Evolutionary conservation across 2,329 filamentous ascomycete species (phyloP), one percentile per base, ranked within the genome.

Genomic region (Xylaria sp.): DNA sequence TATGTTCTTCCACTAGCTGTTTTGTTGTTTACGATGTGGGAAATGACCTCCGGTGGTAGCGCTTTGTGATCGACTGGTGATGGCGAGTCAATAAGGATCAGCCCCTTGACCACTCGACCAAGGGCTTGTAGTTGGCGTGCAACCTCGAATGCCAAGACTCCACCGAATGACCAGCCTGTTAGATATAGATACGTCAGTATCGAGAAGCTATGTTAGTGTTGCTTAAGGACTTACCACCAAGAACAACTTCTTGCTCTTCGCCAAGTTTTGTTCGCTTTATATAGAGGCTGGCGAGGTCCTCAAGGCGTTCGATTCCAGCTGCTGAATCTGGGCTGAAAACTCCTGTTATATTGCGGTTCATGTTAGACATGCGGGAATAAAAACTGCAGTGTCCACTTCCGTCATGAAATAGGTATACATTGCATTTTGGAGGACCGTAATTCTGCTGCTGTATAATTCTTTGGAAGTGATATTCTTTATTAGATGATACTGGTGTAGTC

Each of bases 91-190:
- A 85, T 77, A 15, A 85, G 77, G 15, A 85, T 75, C 7, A 85
- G 74, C 10, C 79, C 78, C 23, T 79, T 77, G 15, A 83, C 80
- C 57, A 81, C 78, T 6, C 79, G 80, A 26, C 61, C 51, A 4
- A 78, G 73, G 36, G 77, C 73, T 31, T 79, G 78, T 4, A 85
- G 75, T 40, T 82, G 78, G 15, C 79, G 79, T 3, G 82, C 80
- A 4, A 81, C 81, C 60, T 84, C 82, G 70, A 81, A 87, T 20
- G 85, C 84, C 65, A 83, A 81, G 64, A 86, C 83, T 7, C 85
- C 85, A 44, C 86, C 86, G 23, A 84, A 85, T 10, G 84, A 87
- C 85, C 85, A 87, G 6, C 71, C 71, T 72, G 15, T 6, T 44
- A 31, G 36, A 38, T 33, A 33, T 7, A 36, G 28, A 4, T 40